phyloP scores from a whole-genome alignment of 495 filamentous ascomycete genomes.

The Aspergillus mulundensis region DNA sequence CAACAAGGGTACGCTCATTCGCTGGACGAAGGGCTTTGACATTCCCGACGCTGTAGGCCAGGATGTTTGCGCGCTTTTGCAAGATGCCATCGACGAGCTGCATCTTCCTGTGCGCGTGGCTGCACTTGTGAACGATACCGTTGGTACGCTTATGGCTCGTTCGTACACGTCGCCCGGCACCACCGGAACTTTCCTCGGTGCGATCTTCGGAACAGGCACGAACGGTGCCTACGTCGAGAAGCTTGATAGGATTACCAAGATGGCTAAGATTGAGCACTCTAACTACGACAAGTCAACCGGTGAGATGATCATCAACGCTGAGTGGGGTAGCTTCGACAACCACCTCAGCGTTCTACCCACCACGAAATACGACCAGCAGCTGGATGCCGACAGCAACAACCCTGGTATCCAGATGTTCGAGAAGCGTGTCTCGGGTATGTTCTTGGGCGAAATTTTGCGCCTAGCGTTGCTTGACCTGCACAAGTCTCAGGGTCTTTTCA shows the following conservation, averaged over 20 bases:
- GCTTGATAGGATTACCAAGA: slow-evolving; percentile 46
- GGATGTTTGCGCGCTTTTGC: slow-evolving; percentile 87
- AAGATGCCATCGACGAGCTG: slow-evolving; percentile 85
- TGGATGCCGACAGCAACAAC: slow-evolving; percentile 81
- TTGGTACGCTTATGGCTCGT: slow-evolving; percentile 94
- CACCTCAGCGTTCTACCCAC: slow-evolving; percentile 78
- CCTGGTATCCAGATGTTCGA: slow-evolving; percentile 98
- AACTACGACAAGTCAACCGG: slow-evolving; percentile 79
- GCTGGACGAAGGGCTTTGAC: slow-evolving; percentile 99
- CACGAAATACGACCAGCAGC: slow-evolving; percentile 73
- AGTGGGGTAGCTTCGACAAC: slow-evolving; percentile 99
- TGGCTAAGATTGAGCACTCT: slow-evolving; percentile 39
- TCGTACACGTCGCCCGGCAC: slow-evolving; percentile 91
- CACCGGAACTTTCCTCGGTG: slow-evolving; percentile 79
- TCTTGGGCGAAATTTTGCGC: slow-evolving; percentile 90
- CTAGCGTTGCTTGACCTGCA: slow-evolving; percentile 65
- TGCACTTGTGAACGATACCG: slow-evolving; percentile 94
- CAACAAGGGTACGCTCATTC: slow-evolving; percentile 85
- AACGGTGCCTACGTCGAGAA: slow-evolving; percentile 85
- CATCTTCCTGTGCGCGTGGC: slow-evolving; percentile 86
- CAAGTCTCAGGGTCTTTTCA: slow-evolving; percentile 60
- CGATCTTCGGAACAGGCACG: slow-evolving; percentile 89
- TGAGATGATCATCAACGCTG: slow-evolving; percentile 96
- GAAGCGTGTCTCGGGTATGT: slow-evolving; percentile 98
- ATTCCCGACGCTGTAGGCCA: slow-evolving; percentile 89